Base-by-base conservation (phyloP, 306 rosid species). In the Lathyrus sativus region DNA sequence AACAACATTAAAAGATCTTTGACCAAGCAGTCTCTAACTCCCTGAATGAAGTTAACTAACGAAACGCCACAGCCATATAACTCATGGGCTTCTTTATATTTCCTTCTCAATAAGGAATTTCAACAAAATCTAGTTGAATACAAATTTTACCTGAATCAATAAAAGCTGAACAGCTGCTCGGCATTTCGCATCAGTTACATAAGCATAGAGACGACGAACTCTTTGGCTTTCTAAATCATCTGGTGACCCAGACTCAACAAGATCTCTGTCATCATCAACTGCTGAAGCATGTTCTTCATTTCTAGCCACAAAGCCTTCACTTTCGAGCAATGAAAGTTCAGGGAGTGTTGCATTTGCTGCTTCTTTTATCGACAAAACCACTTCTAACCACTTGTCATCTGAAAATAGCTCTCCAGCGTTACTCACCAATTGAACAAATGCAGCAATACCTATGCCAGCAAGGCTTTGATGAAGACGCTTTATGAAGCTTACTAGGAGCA, bases 371-470 rank as follows among this genome's bases (percentile, higher is more conserved):
- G 97, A 87, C 58, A 80, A 80, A 83, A 87, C 95, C 63, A 95
- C 99, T 78, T 90, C 97, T 50, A 85, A 86, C 99, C 99, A 95
- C 85, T 95, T 95, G 72, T 85, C 99, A 61, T 95, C 89, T 24
- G 99, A 87, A 81, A 88, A 88, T 67, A 90, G 82, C 56, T 84
- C 91, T 31, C 99, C 99, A 6, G 99, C 91, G 71, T 85, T 91
- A 87, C 95, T 91, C 97, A 91, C 91, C 83, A 95, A 83, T 15
- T 96, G 96, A 68, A 91, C 97, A 87, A 95, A 88, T 51, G 99
- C 97, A 77, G 97, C 97, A 75, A 91, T 88, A 72, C 99, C 99
- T 58, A 95, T 95, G 73, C 99, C 97, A 46, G 97, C 99, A 49
- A 95, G 88, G 82, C 91, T 95, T 76, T 91, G 99, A 89, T 91